Conservation (phyloP, 1,284 basidiomycete genomes). For the Austroboletus novae-zelandiae region DNA sequence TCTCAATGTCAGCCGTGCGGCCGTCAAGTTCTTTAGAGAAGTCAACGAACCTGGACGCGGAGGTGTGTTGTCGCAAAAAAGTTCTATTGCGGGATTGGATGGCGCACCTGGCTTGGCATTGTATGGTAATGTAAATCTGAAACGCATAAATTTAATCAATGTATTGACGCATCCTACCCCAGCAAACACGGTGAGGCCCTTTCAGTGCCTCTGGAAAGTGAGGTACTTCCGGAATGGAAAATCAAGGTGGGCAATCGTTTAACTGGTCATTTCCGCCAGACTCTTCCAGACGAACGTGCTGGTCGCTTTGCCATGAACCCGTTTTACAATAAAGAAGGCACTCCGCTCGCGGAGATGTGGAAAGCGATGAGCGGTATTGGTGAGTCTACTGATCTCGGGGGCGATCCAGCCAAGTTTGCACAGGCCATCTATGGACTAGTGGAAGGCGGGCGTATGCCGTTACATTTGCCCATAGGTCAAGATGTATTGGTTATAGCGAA, state of each 20-base stretch:
- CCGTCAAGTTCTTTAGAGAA: constrained; percentile 19
- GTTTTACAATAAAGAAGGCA: not conserved
- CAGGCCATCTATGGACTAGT: constrained; percentile 1
- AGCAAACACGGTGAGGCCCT: constrained; percentile 8
- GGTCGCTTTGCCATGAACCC: not conserved
- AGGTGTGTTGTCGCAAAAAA: constrained; percentile 4
- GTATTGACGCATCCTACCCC: no score
- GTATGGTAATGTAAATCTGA: constrained; percentile 2
- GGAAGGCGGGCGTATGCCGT: constrained; percentile 1
- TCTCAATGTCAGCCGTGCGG: constrained; percentile 12
- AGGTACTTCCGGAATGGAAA: constrained; percentile 23
- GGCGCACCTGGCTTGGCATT: not conserved
- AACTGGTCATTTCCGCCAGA: constrained; percentile 9
- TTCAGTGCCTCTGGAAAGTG: constrained; percentile 12
- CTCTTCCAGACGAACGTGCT: not conserved
- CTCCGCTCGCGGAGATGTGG: not conserved
- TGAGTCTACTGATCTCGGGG: not conserved
- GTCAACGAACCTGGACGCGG: constrained; percentile 14
- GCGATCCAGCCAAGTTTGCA: constrained; percentile 3
- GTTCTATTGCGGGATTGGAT: not conserved
- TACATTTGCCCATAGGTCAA: constrained; percentile 8
- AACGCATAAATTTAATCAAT: not conserved
- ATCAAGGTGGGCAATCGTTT: constrained; percentile 15
- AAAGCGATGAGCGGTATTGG: not conserved
- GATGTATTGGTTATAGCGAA: constrained; percentile 2